Percentiles rank a stretch among this genome's conserved stretches.
Evolutionary conservation across 2,329 filamentous ascomycete genomes (phyloP).

Genomic region (Fusarium sp.): DNA sequence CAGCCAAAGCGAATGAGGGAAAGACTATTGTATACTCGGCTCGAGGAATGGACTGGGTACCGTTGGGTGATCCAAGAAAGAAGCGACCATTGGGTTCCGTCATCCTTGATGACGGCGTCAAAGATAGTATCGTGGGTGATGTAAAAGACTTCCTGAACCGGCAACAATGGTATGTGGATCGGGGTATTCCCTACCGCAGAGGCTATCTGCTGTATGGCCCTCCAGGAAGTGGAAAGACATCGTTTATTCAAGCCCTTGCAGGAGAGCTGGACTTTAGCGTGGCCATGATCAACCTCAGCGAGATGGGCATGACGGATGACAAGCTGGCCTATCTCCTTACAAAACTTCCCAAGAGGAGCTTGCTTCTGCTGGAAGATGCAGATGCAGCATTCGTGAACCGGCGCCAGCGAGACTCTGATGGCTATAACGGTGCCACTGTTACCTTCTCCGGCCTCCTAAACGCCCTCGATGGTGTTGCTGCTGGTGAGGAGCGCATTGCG

Average conservation of each 20-base stretch:
- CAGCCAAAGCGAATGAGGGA: conserved; percentile 82
- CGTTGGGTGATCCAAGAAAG: conserved; percentile 82
- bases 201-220: conserved; percentile 91
- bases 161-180: conserved; percentile 88
- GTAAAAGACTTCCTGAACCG: conserved; percentile 83
- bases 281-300: conserved; percentile 89
- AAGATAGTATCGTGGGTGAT: conserved; percentile 81
- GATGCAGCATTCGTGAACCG: conserved; percentile 91
- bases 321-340: conserved; percentile 86
- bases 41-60: conserved; percentile 83
- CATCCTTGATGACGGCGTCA: conserved; percentile 83
- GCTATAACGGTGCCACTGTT: conserved; percentile 86
- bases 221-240: conserved; percentile 91
- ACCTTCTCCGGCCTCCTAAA: conserved; percentile 94
- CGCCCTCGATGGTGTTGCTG: conserved; percentile 89
- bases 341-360: conserved; percentile 82
- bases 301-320: conserved; percentile 89
- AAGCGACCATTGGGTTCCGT: conserved; percentile 92
- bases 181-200: conserved; percentile 91
- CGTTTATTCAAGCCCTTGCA: conserved; percentile 94
- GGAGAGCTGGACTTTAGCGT: conserved; percentile 94
- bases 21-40: conserved; percentile 93
- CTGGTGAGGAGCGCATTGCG: conserved; percentile 90
- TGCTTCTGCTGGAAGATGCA: conserved; percentile 88
- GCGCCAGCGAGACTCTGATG: conserved; percentile 78